Conservation (phyloP, 2,329 filamentous ascomycete species). For the Diaporthe nobilis region DNA sequence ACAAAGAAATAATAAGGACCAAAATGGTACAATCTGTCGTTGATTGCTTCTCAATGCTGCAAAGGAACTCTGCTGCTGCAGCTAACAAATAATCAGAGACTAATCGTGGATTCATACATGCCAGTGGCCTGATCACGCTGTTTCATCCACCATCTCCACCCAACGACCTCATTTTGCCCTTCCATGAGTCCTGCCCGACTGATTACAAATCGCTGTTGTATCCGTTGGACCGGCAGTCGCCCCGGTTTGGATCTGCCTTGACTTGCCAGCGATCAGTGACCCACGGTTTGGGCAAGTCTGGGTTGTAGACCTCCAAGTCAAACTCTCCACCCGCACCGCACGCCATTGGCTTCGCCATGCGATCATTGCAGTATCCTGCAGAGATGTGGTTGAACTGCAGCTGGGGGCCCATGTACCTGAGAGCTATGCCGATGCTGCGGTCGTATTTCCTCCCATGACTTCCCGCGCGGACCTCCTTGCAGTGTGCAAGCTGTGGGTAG, state of each 20-base stretch:
- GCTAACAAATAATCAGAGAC: not conserved
- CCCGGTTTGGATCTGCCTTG: not conserved
- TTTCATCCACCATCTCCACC: not conserved
- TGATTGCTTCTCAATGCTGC: not conserved
- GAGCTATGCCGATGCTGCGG: constrained; percentile 17
- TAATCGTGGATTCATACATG: no score
- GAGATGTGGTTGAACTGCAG: not conserved
- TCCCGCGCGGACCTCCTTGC: not conserved
- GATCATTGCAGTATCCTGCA: not conserved
- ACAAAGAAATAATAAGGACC: no score
- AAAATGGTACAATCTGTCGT: not conserved
- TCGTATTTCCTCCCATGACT: not conserved
- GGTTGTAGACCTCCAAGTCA: not conserved
- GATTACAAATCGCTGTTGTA: not conserved
- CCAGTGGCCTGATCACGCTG: no score
- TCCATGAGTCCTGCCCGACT: no score
- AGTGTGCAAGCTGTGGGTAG: not conserved
- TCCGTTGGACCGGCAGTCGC: not conserved
- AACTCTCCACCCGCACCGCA: constrained; percentile 1
- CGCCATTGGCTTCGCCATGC: not conserved
- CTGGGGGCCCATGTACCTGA: not conserved
- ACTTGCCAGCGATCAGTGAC: not conserved
- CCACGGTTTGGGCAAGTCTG: not conserved
- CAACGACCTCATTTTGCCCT: not conserved
- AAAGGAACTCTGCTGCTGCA: not conserved